phyloP scores from a whole-genome alignment of 140 eudicot species.

The Flaveria floridana region DNA sequence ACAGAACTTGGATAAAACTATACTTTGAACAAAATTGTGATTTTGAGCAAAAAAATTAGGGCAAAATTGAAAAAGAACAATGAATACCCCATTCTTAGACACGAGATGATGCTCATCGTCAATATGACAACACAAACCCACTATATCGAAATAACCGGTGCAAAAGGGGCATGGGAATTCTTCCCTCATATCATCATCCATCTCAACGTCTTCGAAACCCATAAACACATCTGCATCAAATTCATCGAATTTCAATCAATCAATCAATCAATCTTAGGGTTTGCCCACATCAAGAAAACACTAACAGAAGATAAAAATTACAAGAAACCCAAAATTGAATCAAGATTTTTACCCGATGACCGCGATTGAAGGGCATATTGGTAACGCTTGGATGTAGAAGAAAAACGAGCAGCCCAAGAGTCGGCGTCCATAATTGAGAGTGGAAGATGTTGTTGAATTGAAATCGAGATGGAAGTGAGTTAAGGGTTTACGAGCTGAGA shows the following conservation, averaged over 20 bases:
- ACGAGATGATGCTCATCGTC: conserved; percentile 88
- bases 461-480: conserved; percentile 10
- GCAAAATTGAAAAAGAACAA: background rate
- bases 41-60: no score
- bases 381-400: conserved; percentile 71
- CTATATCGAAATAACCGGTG: conserved; percentile 72
- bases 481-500: conserved; percentile 27
- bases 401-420: conserved; percentile 82
- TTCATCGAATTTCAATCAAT: background rate
- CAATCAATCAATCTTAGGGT: background rate
- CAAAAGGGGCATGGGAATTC: conserved; percentile 93
- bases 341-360: conserved; percentile 44
- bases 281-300: background rate
- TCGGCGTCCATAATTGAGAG: conserved; percentile 63
- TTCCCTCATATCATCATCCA: conserved; percentile 73
- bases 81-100: conserved; percentile 87
- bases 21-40: no score
- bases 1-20: no score
- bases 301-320: background rate
- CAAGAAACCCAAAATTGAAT: conserved; percentile 1
- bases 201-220: conserved; percentile 21
- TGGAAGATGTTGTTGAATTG: background rate
- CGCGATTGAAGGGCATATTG: conserved; percentile 72
- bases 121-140: conserved; percentile 89
- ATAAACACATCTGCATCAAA: conserved; percentile 22